Evolutionary conservation across 192 early-diverging fungal species (phyloP).

Genomic region (Dissophora ornata): DNA sequence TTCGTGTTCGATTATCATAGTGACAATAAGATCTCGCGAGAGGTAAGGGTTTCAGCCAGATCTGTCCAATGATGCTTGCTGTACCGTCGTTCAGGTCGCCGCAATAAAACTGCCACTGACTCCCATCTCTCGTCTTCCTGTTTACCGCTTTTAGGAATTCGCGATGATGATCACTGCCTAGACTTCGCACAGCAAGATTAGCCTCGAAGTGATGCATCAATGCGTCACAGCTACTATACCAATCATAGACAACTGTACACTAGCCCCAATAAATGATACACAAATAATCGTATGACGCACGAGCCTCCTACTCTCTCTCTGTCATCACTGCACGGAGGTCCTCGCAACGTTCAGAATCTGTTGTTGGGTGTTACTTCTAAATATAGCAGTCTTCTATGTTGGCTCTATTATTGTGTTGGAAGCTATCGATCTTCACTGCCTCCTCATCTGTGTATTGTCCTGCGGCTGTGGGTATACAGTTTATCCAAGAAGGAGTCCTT

Average conservation of each 20-base stretch:
- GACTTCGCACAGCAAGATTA: no score
- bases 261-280: no score
- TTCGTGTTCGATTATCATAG: no score
- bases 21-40: conserved; percentile 1
- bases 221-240: not conserved
- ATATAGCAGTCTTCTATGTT: not conserved
- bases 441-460: no score
- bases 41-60: not conserved
- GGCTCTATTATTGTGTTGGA: no score
- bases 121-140: not conserved
- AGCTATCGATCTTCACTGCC: not conserved
- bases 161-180: conserved; percentile 15
- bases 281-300: no score
- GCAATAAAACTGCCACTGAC: not conserved
- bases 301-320: no score
- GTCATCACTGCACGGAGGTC: no score
- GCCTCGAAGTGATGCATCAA: not conserved
- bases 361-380: not conserved
- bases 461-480: not conserved
- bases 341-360: no score
- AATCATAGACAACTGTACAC: no score
- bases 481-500: not conserved
- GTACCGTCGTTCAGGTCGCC: not conserved
- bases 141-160: conserved; percentile 1
- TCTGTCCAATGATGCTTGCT: no score